Evolutionary conservation across 2,329 filamentous ascomycete species (phyloP), one percentile per base, ranked within the genome.

Genomic region (Monilinia vaccinii-corymbosi): DNA sequence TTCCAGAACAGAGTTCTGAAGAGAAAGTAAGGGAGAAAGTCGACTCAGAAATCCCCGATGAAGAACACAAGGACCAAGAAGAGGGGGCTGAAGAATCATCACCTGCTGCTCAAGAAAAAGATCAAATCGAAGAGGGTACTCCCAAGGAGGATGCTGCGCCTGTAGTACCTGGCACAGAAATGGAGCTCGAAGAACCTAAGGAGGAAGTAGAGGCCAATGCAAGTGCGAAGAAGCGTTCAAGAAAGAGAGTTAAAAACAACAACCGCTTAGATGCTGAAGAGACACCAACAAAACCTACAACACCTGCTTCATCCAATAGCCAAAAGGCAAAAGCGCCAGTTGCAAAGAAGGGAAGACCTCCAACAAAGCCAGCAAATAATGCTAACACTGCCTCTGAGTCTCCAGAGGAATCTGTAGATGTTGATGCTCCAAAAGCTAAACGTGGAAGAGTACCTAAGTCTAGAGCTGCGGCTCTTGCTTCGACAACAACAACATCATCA

Each of bases 241-340:
- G 65, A 25, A 68, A 63, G 51, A 65, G 63, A 50, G 64, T 63
- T 7, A 63, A 64, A 48, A 68, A 68, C 25, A 62, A 66, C 18
- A 69, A 69, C 49, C 55, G 60, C 16, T 59, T 67, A 38, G 48
- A 53, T 8, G 46, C 40, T 11, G 56, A 60, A 13, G 32, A 49
- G 16, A 56, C 58, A 42, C 49, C 58, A 40, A 48, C 36, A 21
- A 48, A 49, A 3, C 23, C 50, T 34, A n/a, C 23, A 55, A 56
- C 23, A 16, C 55, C 44, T 38, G 32, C 32, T 55, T 32, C 38
- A 18, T 32, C 51, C 7, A 55, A 55, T 11, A 34, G 1, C n/a
- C 38, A 32, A 45, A 55, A 44, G 13, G 1, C 40, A 21, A 53
- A 56, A 18, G 23, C 25, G 9, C 23, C 36, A 32, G 21, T n/a